Conservation (phyloP, 139 green algal genomes). For the Gonium pectorale region DNA sequence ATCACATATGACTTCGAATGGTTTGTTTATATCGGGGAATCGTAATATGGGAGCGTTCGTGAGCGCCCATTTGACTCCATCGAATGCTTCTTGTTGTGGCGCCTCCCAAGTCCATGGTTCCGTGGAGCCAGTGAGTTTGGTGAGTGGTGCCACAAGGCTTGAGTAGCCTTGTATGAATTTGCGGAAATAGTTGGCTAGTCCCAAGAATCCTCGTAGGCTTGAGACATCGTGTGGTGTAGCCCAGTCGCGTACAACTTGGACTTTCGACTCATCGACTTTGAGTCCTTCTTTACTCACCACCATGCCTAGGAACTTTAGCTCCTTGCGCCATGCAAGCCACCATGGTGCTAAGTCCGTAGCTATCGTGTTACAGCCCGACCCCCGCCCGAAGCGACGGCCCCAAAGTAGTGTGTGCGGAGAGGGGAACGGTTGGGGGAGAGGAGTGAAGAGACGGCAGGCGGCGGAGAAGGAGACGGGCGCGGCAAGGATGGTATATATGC, state of each 20-base stretch:
- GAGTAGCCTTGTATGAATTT: slow-evolving; percentile 60
- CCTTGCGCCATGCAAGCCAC: too few relatives aligned
- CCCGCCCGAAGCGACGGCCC: too few relatives aligned
- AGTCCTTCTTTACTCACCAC: not conserved
- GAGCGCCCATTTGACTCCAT: slow-evolving; percentile 23
- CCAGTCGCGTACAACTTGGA: not conserved
- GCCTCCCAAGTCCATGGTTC: not conserved
- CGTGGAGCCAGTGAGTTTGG: slow-evolving; percentile 16
- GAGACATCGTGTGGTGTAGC: not conserved
- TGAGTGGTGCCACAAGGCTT: slow-evolving; percentile 52
- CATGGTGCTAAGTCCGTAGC: too few relatives aligned
- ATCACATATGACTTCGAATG: slow-evolving; percentile 51
- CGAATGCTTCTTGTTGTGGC: slow-evolving; percentile 24
- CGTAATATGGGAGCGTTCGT: slow-evolving; percentile 34
- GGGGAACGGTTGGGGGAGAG: too few relatives aligned
- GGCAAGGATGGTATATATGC: too few relatives aligned
- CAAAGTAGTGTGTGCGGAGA: too few relatives aligned
- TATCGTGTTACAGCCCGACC: too few relatives aligned
- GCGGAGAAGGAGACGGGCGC: too few relatives aligned
- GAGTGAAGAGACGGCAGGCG: too few relatives aligned
- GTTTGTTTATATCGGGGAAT: slow-evolving; percentile 34
- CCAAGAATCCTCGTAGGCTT: not conserved
- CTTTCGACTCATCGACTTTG: not conserved
- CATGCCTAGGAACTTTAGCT: not conserved
- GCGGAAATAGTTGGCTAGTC: slow-evolving; percentile 59